Conservation (phyloP, 1,284 basidiomycete genomes). For the Cystobasidium slooffiae region DNA sequence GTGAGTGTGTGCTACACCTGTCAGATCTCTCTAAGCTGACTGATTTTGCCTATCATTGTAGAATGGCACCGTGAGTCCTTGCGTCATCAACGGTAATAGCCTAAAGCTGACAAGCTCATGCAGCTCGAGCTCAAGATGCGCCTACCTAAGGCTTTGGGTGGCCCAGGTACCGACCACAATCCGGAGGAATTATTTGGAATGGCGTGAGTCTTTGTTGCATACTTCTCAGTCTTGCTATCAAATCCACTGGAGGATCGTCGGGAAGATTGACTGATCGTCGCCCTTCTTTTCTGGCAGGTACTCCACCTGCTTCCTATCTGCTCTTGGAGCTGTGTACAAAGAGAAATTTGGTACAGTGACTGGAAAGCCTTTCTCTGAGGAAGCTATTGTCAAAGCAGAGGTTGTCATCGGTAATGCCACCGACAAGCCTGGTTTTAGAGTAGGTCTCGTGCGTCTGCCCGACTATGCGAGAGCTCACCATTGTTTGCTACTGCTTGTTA, state of each 20-base stretch:
- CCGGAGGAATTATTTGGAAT: slow-evolving; percentile 41
- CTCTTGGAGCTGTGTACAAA: slow-evolving; percentile 49
- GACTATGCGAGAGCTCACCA: neutral
- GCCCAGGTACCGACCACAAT: slow-evolving; percentile 38
- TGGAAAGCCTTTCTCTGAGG: slow-evolving; percentile 38
- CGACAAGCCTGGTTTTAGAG: slow-evolving; percentile 31
- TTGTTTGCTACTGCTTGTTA: neutral
- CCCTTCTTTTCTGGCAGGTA: slow-evolving; percentile 35
- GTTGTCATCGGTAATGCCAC: slow-evolving; percentile 39
- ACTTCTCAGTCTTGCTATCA: neutral
- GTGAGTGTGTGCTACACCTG: neutral
- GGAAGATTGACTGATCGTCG: neutral
- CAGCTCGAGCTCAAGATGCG: slow-evolving; percentile 45
- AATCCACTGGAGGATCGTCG: neutral
- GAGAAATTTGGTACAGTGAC: slow-evolving; percentile 43
- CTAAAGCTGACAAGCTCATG: neutral
- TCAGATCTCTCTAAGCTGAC: slow-evolving; percentile 4
- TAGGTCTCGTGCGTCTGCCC: neutral
- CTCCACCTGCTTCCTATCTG: slow-evolving; percentile 51
- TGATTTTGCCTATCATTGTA: neutral
- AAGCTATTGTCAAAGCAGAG: slow-evolving; percentile 25
- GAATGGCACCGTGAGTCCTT: slow-evolving; percentile 30
- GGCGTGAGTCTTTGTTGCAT: slow-evolving; percentile 11
- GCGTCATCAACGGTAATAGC: neutral
- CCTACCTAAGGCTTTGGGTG: slow-evolving; percentile 35